Percentiles rank a stretch among this genome's conserved stretches.
Evolutionary conservation across 306 rosid species (phyloP).

Genomic region (Vicia faba): DNA sequence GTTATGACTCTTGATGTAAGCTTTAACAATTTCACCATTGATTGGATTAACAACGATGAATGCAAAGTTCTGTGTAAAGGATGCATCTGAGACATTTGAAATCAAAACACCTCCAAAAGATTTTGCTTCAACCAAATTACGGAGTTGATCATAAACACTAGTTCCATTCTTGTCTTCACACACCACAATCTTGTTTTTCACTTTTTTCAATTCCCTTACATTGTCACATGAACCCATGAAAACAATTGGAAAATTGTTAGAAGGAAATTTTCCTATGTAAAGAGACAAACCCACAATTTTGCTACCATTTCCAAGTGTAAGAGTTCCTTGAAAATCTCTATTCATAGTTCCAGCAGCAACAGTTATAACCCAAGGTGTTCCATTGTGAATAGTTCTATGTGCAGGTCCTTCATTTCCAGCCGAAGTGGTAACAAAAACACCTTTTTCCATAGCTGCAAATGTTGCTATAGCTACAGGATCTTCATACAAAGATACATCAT

Average conservation of each 20-base stretch:
- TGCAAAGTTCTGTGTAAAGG: conserved; percentile 8
- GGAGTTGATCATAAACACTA: conserved; percentile 7
- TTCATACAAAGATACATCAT: conserved; percentile 43
- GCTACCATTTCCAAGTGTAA: conserved; percentile 50
- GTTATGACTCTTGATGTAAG: conserved; percentile 41
- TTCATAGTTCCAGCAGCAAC: conserved; percentile 71
- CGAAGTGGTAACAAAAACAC: conserved; percentile 65
- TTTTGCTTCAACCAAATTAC: conserved; percentile 12
- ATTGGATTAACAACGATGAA: conserved; percentile 35
- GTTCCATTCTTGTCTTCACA: conserved; percentile 50
- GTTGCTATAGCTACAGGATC: conserved; percentile 83
- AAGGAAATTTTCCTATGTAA: conserved; percentile 38
- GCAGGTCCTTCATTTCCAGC: conserved; percentile 65
- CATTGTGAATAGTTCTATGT: conserved; percentile 57
- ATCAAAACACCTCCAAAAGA: conserved; percentile 58
- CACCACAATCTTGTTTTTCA: conserved; percentile 54
- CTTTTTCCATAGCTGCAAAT: conserved; percentile 64
- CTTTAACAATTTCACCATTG: conserved; percentile 54
- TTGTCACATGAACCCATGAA: conserved; percentile 50
- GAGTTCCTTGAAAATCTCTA: conserved; percentile 49
- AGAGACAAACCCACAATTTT: conserved; percentile 49
- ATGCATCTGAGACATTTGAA: conserved; percentile 40
- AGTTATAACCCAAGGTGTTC: conserved; percentile 77
- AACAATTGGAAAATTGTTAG: conserved; percentile 42
- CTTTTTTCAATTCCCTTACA: conserved; percentile 30